Evolutionary conservation across 2,329 filamentous ascomycete species (phyloP).

Genomic region (Ploettnerulaceae sp.): DNA sequence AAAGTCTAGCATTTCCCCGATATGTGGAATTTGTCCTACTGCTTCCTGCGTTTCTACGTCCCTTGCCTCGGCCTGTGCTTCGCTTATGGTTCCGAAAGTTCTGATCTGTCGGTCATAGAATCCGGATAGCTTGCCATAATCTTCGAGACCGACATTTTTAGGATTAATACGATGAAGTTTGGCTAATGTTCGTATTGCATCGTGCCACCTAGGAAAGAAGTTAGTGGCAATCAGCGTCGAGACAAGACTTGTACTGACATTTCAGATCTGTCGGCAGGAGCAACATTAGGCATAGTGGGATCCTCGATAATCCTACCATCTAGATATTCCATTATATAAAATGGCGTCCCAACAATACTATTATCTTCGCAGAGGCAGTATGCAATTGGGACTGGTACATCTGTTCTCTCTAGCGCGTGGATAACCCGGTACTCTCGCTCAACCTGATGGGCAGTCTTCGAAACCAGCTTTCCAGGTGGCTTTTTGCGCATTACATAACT

Average conservation of each 20-base stretch:
- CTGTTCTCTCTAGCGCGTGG: slow-evolving; percentile 70
- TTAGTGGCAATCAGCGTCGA: no score
- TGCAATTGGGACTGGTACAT: slow-evolving; percentile 80
- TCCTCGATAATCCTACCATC: slow-evolving; percentile 93
- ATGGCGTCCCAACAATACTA: slow-evolving; percentile 76
- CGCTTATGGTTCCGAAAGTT: slow-evolving; percentile 76
- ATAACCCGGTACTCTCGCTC: slow-evolving; percentile 94
- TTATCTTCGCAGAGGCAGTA: slow-evolving; percentile 83
- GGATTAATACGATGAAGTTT: slow-evolving; percentile 75
- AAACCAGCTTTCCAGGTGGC: slow-evolving; percentile 88
- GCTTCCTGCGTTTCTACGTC: slow-evolving; percentile 72
- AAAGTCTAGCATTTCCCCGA: slow-evolving; percentile 73
- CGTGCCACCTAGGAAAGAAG: slow-evolving; percentile 65
- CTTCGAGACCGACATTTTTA: slow-evolving; percentile 59
- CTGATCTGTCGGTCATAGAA: slow-evolving; percentile 85
- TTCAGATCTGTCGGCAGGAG: slow-evolving; percentile 61
- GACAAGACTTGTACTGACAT: slow-evolving; percentile 48
- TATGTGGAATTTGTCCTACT: slow-evolving; percentile 80
- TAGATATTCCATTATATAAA: slow-evolving; percentile 96
- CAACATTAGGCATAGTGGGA: slow-evolving; percentile 70
- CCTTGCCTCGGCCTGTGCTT: slow-evolving; percentile 66
- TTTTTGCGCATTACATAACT: slow-evolving; percentile 95
- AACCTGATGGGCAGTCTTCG: slow-evolving; percentile 91
- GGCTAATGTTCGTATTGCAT: slow-evolving; percentile 76
- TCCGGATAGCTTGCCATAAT: slow-evolving; percentile 66